Percentiles rank a stretch among this genome's conserved stretches.
phyloP scores from a whole-genome alignment of 1,284 basidiomycete genomes.

The Leccinum subrobustum region DNA sequence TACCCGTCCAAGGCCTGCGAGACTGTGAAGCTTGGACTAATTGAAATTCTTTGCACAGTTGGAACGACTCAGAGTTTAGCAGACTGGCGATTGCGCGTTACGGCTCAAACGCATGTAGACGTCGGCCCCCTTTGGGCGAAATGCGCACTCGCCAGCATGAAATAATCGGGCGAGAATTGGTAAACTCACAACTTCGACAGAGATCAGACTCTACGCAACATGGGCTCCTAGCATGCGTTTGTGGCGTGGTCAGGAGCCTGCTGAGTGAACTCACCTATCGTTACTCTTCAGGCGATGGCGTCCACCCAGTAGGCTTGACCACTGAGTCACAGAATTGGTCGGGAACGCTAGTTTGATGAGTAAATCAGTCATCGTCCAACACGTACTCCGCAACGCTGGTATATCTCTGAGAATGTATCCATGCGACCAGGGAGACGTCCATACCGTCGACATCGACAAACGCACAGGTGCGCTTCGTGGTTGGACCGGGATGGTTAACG shows the following conservation, averaged over 20 bases:
- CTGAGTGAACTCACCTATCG: background rate
- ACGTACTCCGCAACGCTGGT: background rate
- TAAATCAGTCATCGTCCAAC: background rate
- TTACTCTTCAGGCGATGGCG: background rate
- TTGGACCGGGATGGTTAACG: background rate
- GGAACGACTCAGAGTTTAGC: background rate
- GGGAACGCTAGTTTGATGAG: background rate
- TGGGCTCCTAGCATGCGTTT: background rate
- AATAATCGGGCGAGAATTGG: background rate
- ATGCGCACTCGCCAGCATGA: background rate
- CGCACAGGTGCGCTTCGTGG: background rate
- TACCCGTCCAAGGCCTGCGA: background rate
- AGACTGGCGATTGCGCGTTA: background rate
- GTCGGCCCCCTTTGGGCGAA: background rate
- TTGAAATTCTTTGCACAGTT: background rate
- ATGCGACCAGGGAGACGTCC: background rate
- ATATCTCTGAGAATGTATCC: background rate
- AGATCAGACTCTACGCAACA: background rate
- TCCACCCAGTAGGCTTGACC: background rate
- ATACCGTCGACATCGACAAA: background rate
- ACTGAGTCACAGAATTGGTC: background rate
- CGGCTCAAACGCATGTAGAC: background rate
- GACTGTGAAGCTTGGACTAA: background rate
- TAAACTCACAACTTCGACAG: background rate
- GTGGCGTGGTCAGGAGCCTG: background rate